These are phyloP conservation scores for Paxillus ammoniavirescens DNA, from an alignment of 768 basidiomycete species.

Conservation along the genomic window DNA sequence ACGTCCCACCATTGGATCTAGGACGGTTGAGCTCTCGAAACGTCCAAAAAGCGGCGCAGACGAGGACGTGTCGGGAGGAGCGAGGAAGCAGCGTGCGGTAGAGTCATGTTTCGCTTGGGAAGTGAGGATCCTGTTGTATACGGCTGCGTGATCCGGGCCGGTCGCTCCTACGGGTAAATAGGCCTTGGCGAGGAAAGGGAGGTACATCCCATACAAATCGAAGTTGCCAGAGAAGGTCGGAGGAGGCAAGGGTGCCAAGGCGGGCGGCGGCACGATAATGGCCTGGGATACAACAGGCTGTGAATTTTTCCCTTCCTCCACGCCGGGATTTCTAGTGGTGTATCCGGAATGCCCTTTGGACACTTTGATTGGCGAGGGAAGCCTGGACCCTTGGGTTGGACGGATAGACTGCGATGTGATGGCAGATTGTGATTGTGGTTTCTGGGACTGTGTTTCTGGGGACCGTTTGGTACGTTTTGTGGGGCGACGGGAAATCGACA, in stretches of 20 bases:
- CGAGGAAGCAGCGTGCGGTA: conserved; percentile 32
- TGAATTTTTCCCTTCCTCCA: not conserved
- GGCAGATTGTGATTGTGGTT: not conserved
- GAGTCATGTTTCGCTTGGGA: conserved; percentile 39
- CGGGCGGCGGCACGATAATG: conserved; percentile 3
- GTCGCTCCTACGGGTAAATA: conserved; percentile 30
- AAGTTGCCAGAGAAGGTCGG: conserved; percentile 34
- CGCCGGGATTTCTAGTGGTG: not conserved
- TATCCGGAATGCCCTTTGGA: conserved; percentile 4
- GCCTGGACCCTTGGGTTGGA: conserved; percentile 2
- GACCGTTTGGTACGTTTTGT: conserved; percentile 16
- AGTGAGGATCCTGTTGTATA: conserved; percentile 35
- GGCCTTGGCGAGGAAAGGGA: conserved; percentile 34
- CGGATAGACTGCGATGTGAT: conserved; percentile 6
- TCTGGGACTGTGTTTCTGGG: conserved; percentile 1
- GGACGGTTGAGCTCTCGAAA: conserved; percentile 23
- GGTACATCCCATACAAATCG: conserved; percentile 39
- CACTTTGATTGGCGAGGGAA: conserved; percentile 9
- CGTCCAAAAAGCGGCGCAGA: conserved; percentile 20
- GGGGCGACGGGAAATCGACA: conserved; percentile 10
- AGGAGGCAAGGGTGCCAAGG: not conserved
- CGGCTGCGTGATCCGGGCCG: conserved; percentile 25
- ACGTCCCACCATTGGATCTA: conserved; percentile 35
- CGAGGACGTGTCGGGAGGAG: conserved; percentile 3
- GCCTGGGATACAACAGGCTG: conserved; percentile 8